Percentiles rank a stretch among this genome's conserved stretches.
Evolutionary conservation across 352 stramenopile genomes (phyloP).

Genomic region (Pythium dissimile): DNA sequence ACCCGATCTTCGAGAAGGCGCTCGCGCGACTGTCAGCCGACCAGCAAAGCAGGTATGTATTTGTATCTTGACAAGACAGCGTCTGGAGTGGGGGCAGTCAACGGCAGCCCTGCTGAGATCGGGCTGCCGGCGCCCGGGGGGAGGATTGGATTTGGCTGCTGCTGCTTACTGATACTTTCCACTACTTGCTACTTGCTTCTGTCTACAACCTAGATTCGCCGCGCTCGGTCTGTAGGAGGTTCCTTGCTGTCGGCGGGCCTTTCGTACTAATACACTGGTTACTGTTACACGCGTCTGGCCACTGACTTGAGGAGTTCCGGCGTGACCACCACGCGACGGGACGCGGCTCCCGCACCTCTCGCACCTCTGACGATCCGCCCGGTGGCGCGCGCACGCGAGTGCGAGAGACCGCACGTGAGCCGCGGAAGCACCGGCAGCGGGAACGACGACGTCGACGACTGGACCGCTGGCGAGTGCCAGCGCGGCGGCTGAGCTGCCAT

Average conservation of each 20-base stretch:
- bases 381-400: not conserved
- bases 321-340: constrained; percentile 13
- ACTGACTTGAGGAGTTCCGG: constrained; percentile 21
- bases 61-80: not conserved
- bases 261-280: constrained; percentile 15
- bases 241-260: not conserved
- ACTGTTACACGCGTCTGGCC: constrained; percentile 26
- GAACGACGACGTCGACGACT: not conserved
- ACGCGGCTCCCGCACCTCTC: constrained; percentile 2
- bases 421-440: constrained; percentile 8
- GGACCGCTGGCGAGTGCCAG: constrained; percentile 8
- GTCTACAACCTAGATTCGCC: constrained; percentile 22
- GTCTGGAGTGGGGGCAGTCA: not conserved
- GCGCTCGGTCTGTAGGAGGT: constrained; percentile 9
- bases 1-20: constrained; percentile 55
- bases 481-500: constrained; percentile 13
- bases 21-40: constrained; percentile 57
- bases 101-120: constrained; percentile 1
- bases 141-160: constrained; percentile 6
- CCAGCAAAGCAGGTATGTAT: constrained; percentile 60
- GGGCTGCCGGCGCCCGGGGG: constrained; percentile 6
- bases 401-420: constrained; percentile 18
- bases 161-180: constrained; percentile 12
- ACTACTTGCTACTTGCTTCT: constrained; percentile 10
- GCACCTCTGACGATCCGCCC: not conserved